Percentiles rank a stretch among this genome's conserved stretches.
Evolutionary conservation across 2,329 filamentous ascomycete species (phyloP).

Genomic region (Trichoderma gracile): DNA sequence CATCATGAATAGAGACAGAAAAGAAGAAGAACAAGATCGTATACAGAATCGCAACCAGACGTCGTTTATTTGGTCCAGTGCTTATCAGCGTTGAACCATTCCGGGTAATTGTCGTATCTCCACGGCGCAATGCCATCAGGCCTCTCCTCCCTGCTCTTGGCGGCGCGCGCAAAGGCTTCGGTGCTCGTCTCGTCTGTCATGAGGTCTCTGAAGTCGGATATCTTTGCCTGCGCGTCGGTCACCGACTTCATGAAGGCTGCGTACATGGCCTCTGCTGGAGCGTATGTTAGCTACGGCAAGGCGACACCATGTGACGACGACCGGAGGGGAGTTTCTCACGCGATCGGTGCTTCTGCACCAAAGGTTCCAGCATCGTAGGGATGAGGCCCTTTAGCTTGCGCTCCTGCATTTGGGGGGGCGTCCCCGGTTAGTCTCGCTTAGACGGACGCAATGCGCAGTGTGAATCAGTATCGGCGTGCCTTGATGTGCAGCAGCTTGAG

Average conservation of each 20-base stretch:
- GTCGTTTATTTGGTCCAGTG: constrained; percentile 25
- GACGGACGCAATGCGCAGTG: neutral
- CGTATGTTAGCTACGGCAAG: too few species aligned
- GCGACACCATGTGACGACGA: neutral
- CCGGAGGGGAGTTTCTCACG: constrained; percentile 45
- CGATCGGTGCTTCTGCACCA: constrained; percentile 51
- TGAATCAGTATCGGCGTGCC: constrained; percentile 38
- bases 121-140: constrained; percentile 60
- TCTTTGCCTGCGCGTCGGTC: constrained; percentile 49
- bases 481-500: constrained; percentile 58
- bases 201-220: constrained; percentile 52
- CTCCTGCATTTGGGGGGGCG: constrained; percentile 32
- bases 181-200: constrained; percentile 50
- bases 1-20: neutral
- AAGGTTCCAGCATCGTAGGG: constrained; percentile 47
- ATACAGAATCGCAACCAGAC: constrained; percentile 1
- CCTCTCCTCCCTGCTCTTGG: constrained; percentile 55
- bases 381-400: constrained; percentile 42
- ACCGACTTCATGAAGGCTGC: constrained; percentile 51
- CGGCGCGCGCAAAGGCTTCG: constrained; percentile 54
- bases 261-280: constrained; percentile 53
- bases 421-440: constrained; percentile 28
- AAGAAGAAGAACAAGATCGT: neutral
- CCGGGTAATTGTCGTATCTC: constrained; percentile 59
- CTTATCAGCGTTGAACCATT: constrained; percentile 52